Evolutionary conservation across 148 eudicot species (phyloP).

Genomic region (Beta vulgaris): DNA sequence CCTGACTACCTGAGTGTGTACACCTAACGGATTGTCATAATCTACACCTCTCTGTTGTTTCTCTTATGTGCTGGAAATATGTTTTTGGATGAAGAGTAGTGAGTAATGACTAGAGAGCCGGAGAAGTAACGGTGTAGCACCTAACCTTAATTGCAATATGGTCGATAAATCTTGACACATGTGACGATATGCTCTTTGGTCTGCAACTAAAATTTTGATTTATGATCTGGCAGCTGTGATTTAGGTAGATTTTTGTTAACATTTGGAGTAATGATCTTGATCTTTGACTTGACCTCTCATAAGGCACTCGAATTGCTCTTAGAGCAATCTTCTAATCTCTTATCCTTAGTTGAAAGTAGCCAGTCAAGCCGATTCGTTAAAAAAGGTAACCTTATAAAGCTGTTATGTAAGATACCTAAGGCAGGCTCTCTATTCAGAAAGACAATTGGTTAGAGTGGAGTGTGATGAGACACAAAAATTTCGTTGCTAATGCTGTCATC

Average conservation of each 20-base stretch:
- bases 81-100: not conserved
- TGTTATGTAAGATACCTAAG: not conserved
- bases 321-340: not conserved
- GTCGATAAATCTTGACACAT: not conserved
- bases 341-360: not conserved
- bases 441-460: not conserved
- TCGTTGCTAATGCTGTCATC: not conserved
- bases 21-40: not conserved
- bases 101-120: not conserved
- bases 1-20: not conserved
- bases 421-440: not conserved
- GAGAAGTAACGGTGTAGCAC: not conserved
- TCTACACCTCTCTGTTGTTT: not conserved
- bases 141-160: not conserved
- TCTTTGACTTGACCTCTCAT: too few relatives aligned
- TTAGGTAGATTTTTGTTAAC: not conserved
- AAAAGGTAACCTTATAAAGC: not conserved
- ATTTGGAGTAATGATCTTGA: too few relatives aligned
- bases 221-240: not conserved
- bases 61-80: not conserved
- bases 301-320: not conserved
- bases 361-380: not conserved
- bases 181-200: not conserved
- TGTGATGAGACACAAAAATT: not conserved
- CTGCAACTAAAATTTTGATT: too few relatives aligned